These are phyloP conservation scores for Tagetes patula DNA, from an alignment of 129 eudicot species.

Conservation along the genomic window DNA sequence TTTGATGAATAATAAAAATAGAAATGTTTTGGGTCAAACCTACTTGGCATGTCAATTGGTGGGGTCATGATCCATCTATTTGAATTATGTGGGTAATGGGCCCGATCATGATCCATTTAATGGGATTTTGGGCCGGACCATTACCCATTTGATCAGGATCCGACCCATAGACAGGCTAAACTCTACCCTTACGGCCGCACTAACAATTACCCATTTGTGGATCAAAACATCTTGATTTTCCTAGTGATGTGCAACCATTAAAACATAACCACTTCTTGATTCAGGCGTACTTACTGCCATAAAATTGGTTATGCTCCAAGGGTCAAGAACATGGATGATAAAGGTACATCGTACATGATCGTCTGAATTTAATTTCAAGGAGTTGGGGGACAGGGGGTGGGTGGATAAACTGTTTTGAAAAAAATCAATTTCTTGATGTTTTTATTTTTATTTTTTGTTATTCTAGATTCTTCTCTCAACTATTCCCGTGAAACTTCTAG, in stretches of 20 bases:
- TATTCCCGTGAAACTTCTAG: slow-evolving; percentile 35
- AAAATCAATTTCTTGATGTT: neutral
- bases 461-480: slow-evolving; percentile 51
- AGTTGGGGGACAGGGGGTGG: slow-evolving; percentile 3
- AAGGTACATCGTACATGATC: slow-evolving; percentile 53
- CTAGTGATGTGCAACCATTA: neutral
- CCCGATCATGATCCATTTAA: slow-evolving; percentile 11
- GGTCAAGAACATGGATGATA: slow-evolving; percentile 32
- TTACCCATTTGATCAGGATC: neutral
- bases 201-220: neutral
- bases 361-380: neutral
- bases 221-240: neutral
- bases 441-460: neutral
- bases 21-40: neutral
- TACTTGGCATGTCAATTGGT: slow-evolving; percentile 1
- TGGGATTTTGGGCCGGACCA: neutral
- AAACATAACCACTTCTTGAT: slow-evolving; percentile 18
- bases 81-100: neutral
- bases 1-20: neutral
- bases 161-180: neutral
- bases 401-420: neutral
- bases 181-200: neutral
- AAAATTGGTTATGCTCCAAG: slow-evolving; percentile 89
- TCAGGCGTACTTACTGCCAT: slow-evolving; percentile 74
- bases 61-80: neutral